Percentiles rank a stretch among this genome's conserved stretches.
These are phyloP conservation scores for Fraxinus dipetala DNA, from an alignment of 305 asterid species.

Conservation along the genomic window DNA sequence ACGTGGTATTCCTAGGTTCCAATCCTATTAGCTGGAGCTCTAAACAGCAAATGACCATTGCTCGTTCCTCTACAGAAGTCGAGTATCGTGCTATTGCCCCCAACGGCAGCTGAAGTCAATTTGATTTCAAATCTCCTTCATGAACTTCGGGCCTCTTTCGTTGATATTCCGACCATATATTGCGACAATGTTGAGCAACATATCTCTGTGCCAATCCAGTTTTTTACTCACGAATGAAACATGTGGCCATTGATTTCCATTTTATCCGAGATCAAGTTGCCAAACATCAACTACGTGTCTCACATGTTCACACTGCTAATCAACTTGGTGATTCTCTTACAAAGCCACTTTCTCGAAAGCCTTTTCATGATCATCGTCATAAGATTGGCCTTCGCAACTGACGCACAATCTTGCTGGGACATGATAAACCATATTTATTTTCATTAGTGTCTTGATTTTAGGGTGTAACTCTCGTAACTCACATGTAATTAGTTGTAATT, in stretches of 20 bases:
- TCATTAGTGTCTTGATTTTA: background rate
- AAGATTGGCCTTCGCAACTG: background rate
- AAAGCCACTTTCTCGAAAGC: background rate
- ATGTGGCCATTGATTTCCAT: background rate
- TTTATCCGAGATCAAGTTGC: background rate
- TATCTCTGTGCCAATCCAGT: background rate
- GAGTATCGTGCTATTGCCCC: background rate
- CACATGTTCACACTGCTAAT: background rate
- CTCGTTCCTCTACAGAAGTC: background rate
- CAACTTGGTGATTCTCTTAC: background rate
- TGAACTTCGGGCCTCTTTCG: background rate
- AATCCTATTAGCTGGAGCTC: background rate
- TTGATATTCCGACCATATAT: background rate
- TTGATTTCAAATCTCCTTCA: background rate
- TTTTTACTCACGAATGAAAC: background rate
- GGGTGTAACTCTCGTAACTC: background rate
- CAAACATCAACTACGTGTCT: background rate
- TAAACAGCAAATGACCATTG: background rate
- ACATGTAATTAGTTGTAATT: background rate
- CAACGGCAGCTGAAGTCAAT: background rate
- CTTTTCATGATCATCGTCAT: background rate
- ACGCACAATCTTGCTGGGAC: background rate
- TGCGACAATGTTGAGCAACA: background rate
- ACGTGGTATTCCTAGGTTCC: background rate
- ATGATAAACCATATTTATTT: background rate